Evolutionary conservation across 495 filamentous ascomycete genomes (phyloP).

Genomic region (Penicillium dipodomyicola): DNA sequence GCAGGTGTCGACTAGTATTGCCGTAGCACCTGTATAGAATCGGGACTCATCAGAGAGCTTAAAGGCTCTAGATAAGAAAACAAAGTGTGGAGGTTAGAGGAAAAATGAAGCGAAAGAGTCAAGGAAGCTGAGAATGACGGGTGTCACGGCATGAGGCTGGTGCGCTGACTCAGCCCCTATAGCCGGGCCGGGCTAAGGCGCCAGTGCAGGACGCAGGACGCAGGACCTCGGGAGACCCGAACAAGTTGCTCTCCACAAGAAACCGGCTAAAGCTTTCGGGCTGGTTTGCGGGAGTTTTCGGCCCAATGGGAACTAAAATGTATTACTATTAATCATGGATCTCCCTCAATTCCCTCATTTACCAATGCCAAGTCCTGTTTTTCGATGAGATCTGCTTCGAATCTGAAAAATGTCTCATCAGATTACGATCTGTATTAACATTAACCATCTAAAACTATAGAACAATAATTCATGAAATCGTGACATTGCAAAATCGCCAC

Average conservation of each 20-base stretch:
- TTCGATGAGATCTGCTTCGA: not conserved
- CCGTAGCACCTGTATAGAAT: slow-evolving; percentile 46
- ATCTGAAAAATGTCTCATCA: not conserved
- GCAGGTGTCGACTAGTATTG: slow-evolving; percentile 49
- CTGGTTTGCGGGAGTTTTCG: slow-evolving; percentile 27
- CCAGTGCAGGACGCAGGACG: not conserved
- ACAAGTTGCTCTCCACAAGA: slow-evolving; percentile 13
- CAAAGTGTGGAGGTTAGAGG: slow-evolving; percentile 15
- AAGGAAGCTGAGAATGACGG: slow-evolving; percentile 24
- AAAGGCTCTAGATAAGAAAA: slow-evolving; percentile 33
- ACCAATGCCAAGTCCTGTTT: not conserved
- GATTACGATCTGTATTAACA: not conserved
- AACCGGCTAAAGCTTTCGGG: slow-evolving; percentile 27
- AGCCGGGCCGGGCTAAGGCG: slow-evolving; percentile 14
- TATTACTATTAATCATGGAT: slow-evolving; percentile 17
- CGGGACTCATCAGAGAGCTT: slow-evolving; percentile 49
- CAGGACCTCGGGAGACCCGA: slow-evolving; percentile 1
- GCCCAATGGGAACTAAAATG: slow-evolving; percentile 21
- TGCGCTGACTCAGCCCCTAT: slow-evolving; percentile 29
- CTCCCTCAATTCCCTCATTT: not conserved
- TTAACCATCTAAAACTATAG: slow-evolving; percentile 5
- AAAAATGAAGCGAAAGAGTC: slow-evolving; percentile 18
- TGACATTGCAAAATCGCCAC: slow-evolving; percentile 8
- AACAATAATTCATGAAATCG: slow-evolving; percentile 21
- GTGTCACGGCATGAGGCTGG: slow-evolving; percentile 24